Evolutionary conservation across 2,329 filamentous ascomycete species (phyloP).

Genomic region (Ilyonectria destructans): DNA sequence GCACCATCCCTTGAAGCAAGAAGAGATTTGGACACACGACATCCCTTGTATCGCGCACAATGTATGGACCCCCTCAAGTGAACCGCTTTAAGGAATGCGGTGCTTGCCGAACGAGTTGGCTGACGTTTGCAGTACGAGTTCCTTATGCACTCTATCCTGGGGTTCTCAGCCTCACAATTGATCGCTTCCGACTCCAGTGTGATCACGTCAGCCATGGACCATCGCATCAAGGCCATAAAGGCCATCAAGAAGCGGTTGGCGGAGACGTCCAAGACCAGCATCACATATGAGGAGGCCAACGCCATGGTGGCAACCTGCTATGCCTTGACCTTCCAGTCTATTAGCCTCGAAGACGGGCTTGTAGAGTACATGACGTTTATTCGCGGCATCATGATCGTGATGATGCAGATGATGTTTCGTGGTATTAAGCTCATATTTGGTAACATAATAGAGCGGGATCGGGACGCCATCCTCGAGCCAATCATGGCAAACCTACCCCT

Average conservation of each 20-base stretch:
- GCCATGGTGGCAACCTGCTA: conserved; percentile 74
- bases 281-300: conserved; percentile 69
- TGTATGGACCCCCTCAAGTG: conserved; percentile 57
- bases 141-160: conserved; percentile 80
- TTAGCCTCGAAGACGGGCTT: conserved; percentile 71
- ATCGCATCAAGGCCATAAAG: conserved; percentile 77
- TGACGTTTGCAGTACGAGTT: conserved; percentile 69
- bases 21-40: conserved; percentile 77
- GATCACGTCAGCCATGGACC: conserved; percentile 71
- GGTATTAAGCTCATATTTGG: conserved; percentile 67
- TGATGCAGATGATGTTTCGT: conserved; percentile 68
- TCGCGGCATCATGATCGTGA: conserved; percentile 70
- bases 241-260: conserved; percentile 72
- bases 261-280: conserved; percentile 58
- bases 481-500: conserved; percentile 64
- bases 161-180: conserved; percentile 78
- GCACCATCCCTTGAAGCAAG: conserved; percentile 76
- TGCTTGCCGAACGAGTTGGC: not conserved
- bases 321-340: conserved; percentile 73
- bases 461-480: conserved; percentile 61
- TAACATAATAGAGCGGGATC: conserved; percentile 61
- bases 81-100: no score
- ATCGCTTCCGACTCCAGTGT: conserved; percentile 67
- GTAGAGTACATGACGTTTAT: conserved; percentile 74
- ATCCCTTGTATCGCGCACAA: conserved; percentile 79